phyloP scores from a whole-genome alignment of 805 yeast species.

The Candida pini region DNA sequence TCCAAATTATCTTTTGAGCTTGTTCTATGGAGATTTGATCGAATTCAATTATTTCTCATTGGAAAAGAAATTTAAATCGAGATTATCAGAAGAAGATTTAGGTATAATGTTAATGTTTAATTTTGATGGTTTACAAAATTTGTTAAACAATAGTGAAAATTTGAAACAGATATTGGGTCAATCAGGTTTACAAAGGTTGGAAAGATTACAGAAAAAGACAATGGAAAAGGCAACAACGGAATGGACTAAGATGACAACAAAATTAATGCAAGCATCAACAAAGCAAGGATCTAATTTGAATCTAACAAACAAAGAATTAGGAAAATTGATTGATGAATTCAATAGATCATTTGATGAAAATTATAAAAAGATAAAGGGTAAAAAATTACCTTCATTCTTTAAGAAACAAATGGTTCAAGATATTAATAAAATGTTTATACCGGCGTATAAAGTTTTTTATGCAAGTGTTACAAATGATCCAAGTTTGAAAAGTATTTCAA shows the following conservation, averaged over 20 bases:
- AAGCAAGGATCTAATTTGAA: conserved; percentile 44
- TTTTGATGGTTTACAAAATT: conserved; percentile 67
- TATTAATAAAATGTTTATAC: conserved; percentile 64
- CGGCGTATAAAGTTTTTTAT: conserved; percentile 80
- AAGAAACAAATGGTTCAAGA: conserved; percentile 63
- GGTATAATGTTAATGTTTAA: conserved; percentile 73
- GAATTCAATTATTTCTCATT: conserved; percentile 65
- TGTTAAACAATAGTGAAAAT: conserved; percentile 45
- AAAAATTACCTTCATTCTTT: conserved; percentile 33
- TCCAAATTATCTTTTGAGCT: conserved; percentile 49
- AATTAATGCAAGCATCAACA: conserved; percentile 75
- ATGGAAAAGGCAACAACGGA: conserved; percentile 63
- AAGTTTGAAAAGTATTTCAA: conserved; percentile 62
- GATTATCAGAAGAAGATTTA: conserved; percentile 41
- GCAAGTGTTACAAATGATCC: conserved; percentile 69
- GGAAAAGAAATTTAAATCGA: conserved; percentile 49
- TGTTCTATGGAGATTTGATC: conserved; percentile 70
- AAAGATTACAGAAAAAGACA: conserved; percentile 66
- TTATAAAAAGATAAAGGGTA: conserved; percentile 55
- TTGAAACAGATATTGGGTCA: conserved; percentile 50
- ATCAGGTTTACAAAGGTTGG: conserved; percentile 57
- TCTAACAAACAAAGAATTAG: conserved; percentile 74
- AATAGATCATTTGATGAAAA: conserved; percentile 80
- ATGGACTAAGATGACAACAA: conserved; percentile 77
- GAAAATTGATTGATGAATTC: conserved; percentile 52